phyloP scores from a whole-genome alignment of 306 rosid species.

The Styphnolobium japonicum region DNA sequence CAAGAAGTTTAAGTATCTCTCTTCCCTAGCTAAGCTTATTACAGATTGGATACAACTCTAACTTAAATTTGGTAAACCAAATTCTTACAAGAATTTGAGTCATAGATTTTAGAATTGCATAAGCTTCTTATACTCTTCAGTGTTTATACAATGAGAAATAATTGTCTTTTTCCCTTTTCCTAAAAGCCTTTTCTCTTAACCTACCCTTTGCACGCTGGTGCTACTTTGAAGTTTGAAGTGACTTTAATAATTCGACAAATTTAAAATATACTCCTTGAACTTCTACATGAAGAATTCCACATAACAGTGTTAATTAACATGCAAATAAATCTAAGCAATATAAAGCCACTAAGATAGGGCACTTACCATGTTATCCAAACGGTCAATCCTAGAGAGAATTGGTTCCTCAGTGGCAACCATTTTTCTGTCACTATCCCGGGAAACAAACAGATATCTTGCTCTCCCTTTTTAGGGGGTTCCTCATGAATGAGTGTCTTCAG shows the following conservation, averaged over 20 bases:
- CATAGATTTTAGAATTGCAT: too few species aligned
- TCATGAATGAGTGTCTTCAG: background rate
- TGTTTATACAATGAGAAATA: background rate
- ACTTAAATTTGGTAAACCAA: background rate
- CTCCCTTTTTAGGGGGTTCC: background rate
- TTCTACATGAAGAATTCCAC: background rate
- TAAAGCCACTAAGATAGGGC: background rate
- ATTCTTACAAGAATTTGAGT: background rate
- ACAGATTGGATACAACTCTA: background rate
- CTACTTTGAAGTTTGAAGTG: background rate
- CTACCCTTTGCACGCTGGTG: background rate
- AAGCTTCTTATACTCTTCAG: background rate
- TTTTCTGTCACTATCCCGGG: constrained; percentile 33
- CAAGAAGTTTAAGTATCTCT: background rate
- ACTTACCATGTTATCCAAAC: constrained; percentile 67
- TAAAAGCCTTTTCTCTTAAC: background rate
- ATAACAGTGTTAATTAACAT: background rate
- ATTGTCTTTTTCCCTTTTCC: too few species aligned
- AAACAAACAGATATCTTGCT: constrained; percentile 21
- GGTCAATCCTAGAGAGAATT: constrained; percentile 65
- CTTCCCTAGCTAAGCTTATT: background rate
- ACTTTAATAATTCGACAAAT: background rate
- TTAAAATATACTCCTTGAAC: background rate
- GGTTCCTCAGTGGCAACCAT: constrained; percentile 49
- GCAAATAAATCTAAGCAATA: background rate